A percentile compares a stretch with the other conserved stretches of the same genome.
Conservation (phyloP, 306 rosid genomes). For the Prunus armeniaca region DNA sequence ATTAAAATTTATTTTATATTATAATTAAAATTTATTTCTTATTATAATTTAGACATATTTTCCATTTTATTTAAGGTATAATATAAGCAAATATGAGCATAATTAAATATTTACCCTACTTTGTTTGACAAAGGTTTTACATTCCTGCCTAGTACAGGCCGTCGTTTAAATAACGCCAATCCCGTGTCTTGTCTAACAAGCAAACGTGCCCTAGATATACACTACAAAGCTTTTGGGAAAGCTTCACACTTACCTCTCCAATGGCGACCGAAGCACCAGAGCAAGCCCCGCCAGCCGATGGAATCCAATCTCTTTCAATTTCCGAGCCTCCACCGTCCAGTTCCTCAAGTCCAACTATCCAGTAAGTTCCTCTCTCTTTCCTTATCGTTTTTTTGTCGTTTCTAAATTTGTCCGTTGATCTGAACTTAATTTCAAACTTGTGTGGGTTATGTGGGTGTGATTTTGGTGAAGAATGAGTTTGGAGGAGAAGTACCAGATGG, state of each 20-base stretch:
- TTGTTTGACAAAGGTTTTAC: too few relatives aligned
- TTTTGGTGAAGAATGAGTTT: constrained; percentile 18
- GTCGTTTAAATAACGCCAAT: too few relatives aligned
- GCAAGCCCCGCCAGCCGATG: constrained; percentile 21
- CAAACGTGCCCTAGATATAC: too few relatives aligned
- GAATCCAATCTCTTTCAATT: constrained; percentile 38
- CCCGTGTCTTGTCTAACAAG: too few relatives aligned
- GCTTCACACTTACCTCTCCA: background rate
- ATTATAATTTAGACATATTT: too few relatives aligned
- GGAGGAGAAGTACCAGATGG: constrained; percentile 38
- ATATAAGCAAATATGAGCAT: too few relatives aligned
- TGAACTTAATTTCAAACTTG: background rate
- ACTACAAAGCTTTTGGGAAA: too few relatives aligned
- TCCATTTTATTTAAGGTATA: too few relatives aligned
- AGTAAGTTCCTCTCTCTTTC: constrained; percentile 20
- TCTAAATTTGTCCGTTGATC: background rate
- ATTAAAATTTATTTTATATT: too few relatives aligned
- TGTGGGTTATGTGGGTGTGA: background rate
- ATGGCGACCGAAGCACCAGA: constrained; percentile 32
- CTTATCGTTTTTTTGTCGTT: background rate
- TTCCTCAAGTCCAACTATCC: constrained; percentile 29
- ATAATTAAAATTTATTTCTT: too few relatives aligned
- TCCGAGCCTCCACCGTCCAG: constrained; percentile 24
- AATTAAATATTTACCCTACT: too few relatives aligned
- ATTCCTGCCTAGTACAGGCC: too few relatives aligned